Conservation (phyloP, 2,329 filamentous ascomycete species). For the Zasmidium angulare region DNA sequence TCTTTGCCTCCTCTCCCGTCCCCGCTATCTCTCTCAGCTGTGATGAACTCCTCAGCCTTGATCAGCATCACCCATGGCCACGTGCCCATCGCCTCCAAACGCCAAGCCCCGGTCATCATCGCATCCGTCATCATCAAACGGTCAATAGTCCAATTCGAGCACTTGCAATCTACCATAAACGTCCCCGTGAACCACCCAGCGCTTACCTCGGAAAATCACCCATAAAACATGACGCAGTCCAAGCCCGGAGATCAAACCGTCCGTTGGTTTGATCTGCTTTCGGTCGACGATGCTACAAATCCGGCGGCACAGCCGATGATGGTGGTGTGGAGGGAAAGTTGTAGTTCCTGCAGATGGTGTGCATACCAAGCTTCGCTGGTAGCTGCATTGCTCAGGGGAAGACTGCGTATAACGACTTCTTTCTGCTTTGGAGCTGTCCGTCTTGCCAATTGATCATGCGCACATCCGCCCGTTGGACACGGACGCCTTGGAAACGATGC, state of each 20-base stretch:
- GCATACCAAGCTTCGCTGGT: neutral
- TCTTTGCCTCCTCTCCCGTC: too few relatives aligned
- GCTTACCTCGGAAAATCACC: neutral
- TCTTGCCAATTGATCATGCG: neutral
- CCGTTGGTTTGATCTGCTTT: neutral
- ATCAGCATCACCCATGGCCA: neutral
- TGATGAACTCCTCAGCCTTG: neutral
- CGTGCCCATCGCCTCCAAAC: neutral
- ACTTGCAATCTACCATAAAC: neutral
- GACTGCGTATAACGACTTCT: neutral
- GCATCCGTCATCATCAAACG: neutral
- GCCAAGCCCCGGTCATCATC: neutral
- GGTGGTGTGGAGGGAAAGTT: neutral
- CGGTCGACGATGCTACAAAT: neutral
- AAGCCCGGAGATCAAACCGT: neutral
- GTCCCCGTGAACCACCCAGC: neutral
- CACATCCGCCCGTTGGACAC: neutral
- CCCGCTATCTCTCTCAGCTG: neutral
- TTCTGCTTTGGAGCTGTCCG: neutral
- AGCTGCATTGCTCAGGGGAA: neutral
- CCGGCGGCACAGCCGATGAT: neutral
- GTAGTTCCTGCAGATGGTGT: neutral
- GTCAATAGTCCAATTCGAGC: neutral
- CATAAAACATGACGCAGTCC: neutral
- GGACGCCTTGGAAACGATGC: neutral